Conservation (phyloP, 2,329 filamentous ascomycete species). For the Cladosporium oxysporum region DNA sequence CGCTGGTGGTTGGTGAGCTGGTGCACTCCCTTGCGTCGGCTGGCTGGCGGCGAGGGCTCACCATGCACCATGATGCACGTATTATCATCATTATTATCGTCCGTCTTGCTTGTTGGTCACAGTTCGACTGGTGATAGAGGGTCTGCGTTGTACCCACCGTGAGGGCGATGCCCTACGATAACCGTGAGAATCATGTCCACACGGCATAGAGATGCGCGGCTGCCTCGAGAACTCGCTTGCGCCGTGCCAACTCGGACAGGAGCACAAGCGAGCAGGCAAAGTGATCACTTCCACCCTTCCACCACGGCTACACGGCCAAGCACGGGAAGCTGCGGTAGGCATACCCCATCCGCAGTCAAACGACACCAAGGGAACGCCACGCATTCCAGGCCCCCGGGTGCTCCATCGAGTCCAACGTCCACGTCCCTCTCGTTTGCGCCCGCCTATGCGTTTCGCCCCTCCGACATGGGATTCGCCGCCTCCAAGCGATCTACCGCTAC, state of each 20-base stretch:
- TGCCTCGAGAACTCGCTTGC: neutral
- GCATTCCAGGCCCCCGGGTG: conserved; percentile 16
- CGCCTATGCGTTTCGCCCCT: conserved; percentile 14
- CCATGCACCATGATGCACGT: neutral
- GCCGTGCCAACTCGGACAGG: neutral
- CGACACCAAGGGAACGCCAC: conserved; percentile 11
- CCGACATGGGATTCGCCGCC: conserved; percentile 11
- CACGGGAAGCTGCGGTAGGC: conserved; percentile 11
- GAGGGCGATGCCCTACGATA: neutral
- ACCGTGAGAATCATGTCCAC: neutral
- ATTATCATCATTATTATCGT: neutral
- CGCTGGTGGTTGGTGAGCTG: neutral
- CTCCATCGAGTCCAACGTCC: conserved; percentile 8
- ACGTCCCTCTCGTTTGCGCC: conserved; percentile 17
- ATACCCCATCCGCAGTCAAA: neutral
- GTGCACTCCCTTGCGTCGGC: conserved; percentile 5
- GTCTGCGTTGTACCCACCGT: neutral
- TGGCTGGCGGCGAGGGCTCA: neutral
- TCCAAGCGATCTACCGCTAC: conserved; percentile 17
- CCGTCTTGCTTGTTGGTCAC: neutral
- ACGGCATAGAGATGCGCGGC: neutral
- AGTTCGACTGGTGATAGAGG: neutral
- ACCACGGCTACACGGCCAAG: conserved; percentile 8
- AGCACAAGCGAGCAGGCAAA: neutral
- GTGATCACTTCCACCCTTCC: neutral